These are phyloP conservation scores for Pseudopithomyces chartarum DNA, from an alignment of 2,329 filamentous ascomycete genomes.

Conservation along the genomic window DNA sequence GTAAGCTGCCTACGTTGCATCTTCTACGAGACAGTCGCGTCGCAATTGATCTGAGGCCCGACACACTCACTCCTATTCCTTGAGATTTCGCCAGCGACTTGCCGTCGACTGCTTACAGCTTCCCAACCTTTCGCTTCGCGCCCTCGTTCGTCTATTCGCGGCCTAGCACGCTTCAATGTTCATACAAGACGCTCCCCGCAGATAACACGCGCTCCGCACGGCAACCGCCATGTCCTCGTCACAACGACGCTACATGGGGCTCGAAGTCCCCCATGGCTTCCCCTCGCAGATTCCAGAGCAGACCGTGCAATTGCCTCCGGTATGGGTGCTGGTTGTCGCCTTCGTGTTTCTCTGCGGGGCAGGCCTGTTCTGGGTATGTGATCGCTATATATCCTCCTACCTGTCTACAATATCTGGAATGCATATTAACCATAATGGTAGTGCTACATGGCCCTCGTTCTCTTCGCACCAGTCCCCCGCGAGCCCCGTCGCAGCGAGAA, in stretches of 20 bases:
- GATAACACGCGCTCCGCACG: slow-evolving; percentile 23
- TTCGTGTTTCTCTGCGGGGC: slow-evolving; percentile 29
- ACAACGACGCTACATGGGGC: slow-evolving; percentile 30
- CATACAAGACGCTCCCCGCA: slow-evolving; percentile 11
- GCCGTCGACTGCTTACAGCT: neutral
- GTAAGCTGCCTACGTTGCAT: slow-evolving; percentile 45
- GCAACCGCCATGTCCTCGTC: slow-evolving; percentile 11
- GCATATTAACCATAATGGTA: slow-evolving; percentile 35
- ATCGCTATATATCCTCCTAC: neutral
- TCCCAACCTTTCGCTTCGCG: neutral
- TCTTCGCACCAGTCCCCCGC: slow-evolving; percentile 82
- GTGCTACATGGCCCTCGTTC: slow-evolving; percentile 71
- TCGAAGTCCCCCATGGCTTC: slow-evolving; percentile 26
- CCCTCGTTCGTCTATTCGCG: slow-evolving; percentile 7
- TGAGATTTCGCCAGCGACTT: neutral
- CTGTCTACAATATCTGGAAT: neutral
- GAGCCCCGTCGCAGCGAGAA: slow-evolving; percentile 78
- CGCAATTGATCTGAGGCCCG: slow-evolving; percentile 13
- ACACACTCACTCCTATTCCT: slow-evolving; percentile 9
- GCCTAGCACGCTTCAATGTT: slow-evolving; percentile 25
- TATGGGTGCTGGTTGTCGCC: slow-evolving; percentile 36
- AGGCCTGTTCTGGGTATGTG: slow-evolving; percentile 36
- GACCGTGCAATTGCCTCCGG: slow-evolving; percentile 35
- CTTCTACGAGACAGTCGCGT: slow-evolving; percentile 35
- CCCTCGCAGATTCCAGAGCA: slow-evolving; percentile 4